Base-by-base conservation (phyloP, 2,329 filamentous ascomycete species). In the Aspergillus novoparasiticus region DNA sequence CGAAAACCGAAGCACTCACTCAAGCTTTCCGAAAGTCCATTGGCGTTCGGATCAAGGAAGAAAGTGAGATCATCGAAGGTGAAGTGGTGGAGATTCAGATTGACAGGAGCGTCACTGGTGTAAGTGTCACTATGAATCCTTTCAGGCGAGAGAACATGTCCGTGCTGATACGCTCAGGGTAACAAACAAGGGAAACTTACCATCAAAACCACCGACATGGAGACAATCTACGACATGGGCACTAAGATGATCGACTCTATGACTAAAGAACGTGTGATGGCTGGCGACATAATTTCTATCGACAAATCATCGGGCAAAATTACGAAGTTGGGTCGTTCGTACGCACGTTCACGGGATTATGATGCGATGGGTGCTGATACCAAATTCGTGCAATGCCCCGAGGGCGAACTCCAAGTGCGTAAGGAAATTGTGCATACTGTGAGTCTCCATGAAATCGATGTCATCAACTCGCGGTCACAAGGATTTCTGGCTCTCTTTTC, bases 181-280 rank as follows among this genome's bases (percentile, higher is more conserved):
- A 96, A 95, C 74, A 99, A 98, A 85, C 94, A 97, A 84, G 95
- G 95, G 74, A 99, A 99, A 81, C 89, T 99, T 68, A 99, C 95
- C 23, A 97, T 99, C 83, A 99, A 99, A 83, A 99, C 95, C 12
- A 98, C 94, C 63, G 95, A 99, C 79, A 99, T 99, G 95, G 95
- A 99, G 81, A 97, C 95, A 14, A 92, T 99, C 69, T 99, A 98
- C 82, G 95, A 99, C 75, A 97, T 99, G 94, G 95, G 95, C 68
- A 94, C 91, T 70, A 98, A 98, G 82, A 98, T 99, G 95, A 99
- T 99, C 70, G 95, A 99, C 76, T 93, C 93, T 68, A 97, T 99
- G 93, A 97, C 94, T 70, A 98, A 98, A 81, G 95, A 99, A 83
- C 94, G 96, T 73, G 93, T 99, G 68, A 97, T 98, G 90, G 95